Evolutionary conservation across 129 eudicot species (phyloP), one percentile per base, ranked within the genome.

Genomic region (Artemisia argyi): DNA sequence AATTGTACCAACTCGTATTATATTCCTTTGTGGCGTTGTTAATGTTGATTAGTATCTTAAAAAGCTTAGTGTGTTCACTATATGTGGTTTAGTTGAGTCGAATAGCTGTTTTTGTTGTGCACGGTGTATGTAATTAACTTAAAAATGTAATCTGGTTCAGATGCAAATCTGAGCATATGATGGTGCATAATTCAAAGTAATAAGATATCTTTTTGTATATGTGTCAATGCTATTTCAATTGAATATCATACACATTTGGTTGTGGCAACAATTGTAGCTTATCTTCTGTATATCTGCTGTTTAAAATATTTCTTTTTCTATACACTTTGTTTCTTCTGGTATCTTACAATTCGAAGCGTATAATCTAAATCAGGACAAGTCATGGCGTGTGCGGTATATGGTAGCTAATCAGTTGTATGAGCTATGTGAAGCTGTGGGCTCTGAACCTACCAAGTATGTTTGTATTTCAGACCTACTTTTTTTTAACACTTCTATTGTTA

Each of bases 311-410:
- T 24, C 24, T 44, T 67, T n/a, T n/a, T n/a, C n/a, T n/a, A n/a
- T n/a, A n/a, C n/a, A n/a, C n/a, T n/a, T n/a, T n/a, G n/a, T n/a
- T n/a, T 67, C 55, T 66, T 61, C 52, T 49, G 8, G 22, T 5
- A 74, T 64, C 73, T 65, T 65, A 65, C 73, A 42, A 18, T 49
- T 57, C 46, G 11, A 63, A 35, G 5, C 24, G 18, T 51, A 59
- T 64, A 50, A 46, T 68, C 68, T 58, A 68, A 68, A 74, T 77
- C 91, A 92, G 98, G 98, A 92, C 75, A 92, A 92, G 83, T 92
- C 98, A 39, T 92, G 98, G 98, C 96, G 98, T 79, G 98, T 92
- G 24, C 88, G 98, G 19, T 89, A 92, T 78, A 92, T 87, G 98
- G 98, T 92, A 77, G 98, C 98, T n/a, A 92, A 92, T 73, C 98